Evolutionary conservation across 306 rosid species (phyloP), one percentile per base, ranked within the genome.

Genomic region (Oemleria cerasiformis): DNA sequence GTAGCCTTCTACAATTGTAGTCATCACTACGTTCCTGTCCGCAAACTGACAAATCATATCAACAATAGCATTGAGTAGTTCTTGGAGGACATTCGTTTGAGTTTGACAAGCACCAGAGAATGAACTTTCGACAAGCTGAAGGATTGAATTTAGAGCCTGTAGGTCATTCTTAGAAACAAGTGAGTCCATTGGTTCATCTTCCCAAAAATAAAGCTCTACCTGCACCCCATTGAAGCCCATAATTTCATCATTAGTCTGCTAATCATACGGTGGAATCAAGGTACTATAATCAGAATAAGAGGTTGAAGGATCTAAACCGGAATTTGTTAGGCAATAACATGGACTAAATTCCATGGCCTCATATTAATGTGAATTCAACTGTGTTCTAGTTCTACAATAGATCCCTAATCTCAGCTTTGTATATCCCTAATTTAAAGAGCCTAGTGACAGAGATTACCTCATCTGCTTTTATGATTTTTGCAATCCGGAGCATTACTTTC

Each of bases 171-270:
- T 91, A 75, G 85, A 79, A 78, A 94, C 86, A 90, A 84, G 89
- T 23, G 75, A 78, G 36, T 89, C 92, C 68, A 64, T 76, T 2
- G 84, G 75, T 11, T 87, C 84, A 63, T 87, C 92, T 64, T 77
- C 91, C 41, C 78, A 83, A 86, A 91, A 94, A 86, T 94, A 94
- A 73, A 94, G 92, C 63, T 94, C 96, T 78, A 77, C 77, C 98
- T 94, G 92, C 80, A 86, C 38, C 63, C 48, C 73, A 71, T 49
- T 75, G 55, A 57, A 74, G 56, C 75, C 65, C 67, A 54, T 77
- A 51, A 65, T 76, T 43, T 61, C 63, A 57, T 69, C 72, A 79
- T 34, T 77, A 79, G 72, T 77, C 48, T 57, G n/a, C 62, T 7
- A 9, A 76, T 58, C 72, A 72, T 53, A 68, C 65, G 30, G 63